Evolutionary conservation across 23 red algal genomes (phyloP), one percentile per base, ranked within the genome.

Genomic region (Pyropia yezoensis): DNA sequence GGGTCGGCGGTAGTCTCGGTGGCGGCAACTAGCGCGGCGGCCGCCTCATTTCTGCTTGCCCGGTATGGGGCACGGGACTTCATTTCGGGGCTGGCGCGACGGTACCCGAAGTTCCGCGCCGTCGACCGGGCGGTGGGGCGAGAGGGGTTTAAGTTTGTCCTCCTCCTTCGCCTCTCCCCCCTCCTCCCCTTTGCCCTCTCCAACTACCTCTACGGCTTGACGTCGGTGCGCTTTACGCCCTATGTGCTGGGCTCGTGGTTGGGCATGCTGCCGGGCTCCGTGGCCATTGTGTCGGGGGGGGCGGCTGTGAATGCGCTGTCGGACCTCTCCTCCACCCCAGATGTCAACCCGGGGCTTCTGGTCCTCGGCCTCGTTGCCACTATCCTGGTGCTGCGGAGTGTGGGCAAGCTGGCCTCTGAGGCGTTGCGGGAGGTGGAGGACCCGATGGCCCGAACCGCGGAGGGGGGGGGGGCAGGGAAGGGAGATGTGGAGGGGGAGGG

Each of bases 181-280:
- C 71, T 97, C 13, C 58, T 97, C 0, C 93, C 93, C 2, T 97
- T 97, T 70, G 63, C 85, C 1, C 67, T 89, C 23, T 82, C 74
- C 57, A 97, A 97, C 49, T 97, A 97, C 50, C 77, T 97, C 20
- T 97, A 97, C 60, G 93, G 93, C n/a, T 61, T 97, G 17, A 97
- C 93, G 5, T 86, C 78, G 1, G 80, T 97, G 3, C 49, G 75
- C 17, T 74, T 97, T 27, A 3, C 27, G 17, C 66, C 78, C 0
- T 97, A 90, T 65, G 54, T 82, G 16, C 13, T 90, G n/a, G 93
- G 61, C 17, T 75, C 64, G 20, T 90, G 85, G 93, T 18, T 87
- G 50, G 93, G 93, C 29, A 97, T 97, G 93, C 50, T 97, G 32
- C 93, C 93, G 11, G 93, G 93, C n/a, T 91, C 93, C 7, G 62